Base-by-base conservation (phyloP, 75 land plant genomes). In the Cunninghamia lanceolata region DNA sequence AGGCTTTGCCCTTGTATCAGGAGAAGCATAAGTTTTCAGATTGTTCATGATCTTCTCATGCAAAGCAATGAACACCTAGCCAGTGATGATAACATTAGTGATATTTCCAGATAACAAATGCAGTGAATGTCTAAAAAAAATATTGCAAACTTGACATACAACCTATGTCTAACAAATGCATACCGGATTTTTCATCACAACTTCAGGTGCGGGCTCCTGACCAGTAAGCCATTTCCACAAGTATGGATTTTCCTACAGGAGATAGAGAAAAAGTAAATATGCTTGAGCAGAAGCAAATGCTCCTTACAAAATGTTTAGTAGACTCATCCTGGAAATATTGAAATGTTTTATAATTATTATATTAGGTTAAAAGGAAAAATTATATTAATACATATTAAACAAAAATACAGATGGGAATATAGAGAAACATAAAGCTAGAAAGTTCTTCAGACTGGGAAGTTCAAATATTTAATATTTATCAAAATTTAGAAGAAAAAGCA, bases 211-310 rank as follows among this genome's bases (percentile, higher is more conserved):
- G 59, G 88, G 88, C 74, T 92, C 99, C 86, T 97, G 99, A 17
- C 93, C 92, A 77, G 94, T 94, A 2, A 97, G 92, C 96, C 98
- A 97, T 78, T 92, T 96, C 99, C 99, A 97, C 70, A 96, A 85
- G 84, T 96, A 96, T 34, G 99, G 99, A 82, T 95, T 97, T 90
- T 97, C 99, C 99, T 97, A 87, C 50, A 53, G 82, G 54, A 76
- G 42, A 50, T 21, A 56, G 1, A 50, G 14, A 87, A 30, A 83
- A 30, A 52, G 39, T 34, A 80, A 14, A 80, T n/a, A 45, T 43
- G 15, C 11, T 45, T 45, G n/a, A 80, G 42, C 16, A 80, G 52
- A 80, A 28, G 32, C 15, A 80, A 80, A 43, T 45, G 15, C 50
- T 45, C 32, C 30, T 42, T 80, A n/a, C 9, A 77, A 77, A 77